A percentile compares a stretch with the other conserved stretches of the same genome.
phyloP scores from a whole-genome alignment of 2,329 filamentous ascomycete species.

The Aspergillus sp. region DNA sequence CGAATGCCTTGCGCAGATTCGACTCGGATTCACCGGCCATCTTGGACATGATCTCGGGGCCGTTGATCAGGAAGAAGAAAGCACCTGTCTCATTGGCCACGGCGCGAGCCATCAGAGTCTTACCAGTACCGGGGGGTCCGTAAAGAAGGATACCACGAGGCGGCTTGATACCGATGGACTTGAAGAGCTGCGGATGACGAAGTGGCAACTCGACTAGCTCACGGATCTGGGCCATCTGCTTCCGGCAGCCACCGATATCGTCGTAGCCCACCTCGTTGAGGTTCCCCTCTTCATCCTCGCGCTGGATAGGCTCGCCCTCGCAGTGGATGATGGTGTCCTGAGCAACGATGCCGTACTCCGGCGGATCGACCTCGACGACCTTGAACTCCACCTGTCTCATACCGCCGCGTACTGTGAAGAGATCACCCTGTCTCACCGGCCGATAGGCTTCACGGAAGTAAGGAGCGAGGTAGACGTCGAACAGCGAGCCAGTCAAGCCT shows the following conservation, averaged over 20 bases:
- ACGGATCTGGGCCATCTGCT: slow-evolving; percentile 99
- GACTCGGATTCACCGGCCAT: slow-evolving; percentile 99
- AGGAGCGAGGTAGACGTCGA: slow-evolving; percentile 97
- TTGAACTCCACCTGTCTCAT: slow-evolving; percentile 99
- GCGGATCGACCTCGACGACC: slow-evolving; percentile 95
- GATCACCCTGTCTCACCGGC: slow-evolving; percentile 90
- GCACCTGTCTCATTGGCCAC: slow-evolving; percentile 98
- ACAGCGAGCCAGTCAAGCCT: slow-evolving; percentile 92
- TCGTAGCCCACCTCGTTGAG: slow-evolving; percentile 98
- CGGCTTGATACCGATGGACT: slow-evolving; percentile 99
- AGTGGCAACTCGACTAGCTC: slow-evolving; percentile 96
- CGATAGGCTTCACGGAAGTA: slow-evolving; percentile 99
- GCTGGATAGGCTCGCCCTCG: slow-evolving; percentile 92
- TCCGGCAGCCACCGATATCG: slow-evolving; percentile 97
- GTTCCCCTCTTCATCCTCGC: slow-evolving; percentile 98
- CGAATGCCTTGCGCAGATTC: slow-evolving; percentile 96
- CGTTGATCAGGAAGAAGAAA: slow-evolving; percentile 99
- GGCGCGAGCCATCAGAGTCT: slow-evolving; percentile 96
- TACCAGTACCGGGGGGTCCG: slow-evolving; percentile 96
- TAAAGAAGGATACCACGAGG: slow-evolving; percentile 95
- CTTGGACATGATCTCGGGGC: slow-evolving; percentile 99
- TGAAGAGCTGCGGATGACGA: slow-evolving; percentile 96
- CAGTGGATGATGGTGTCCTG: slow-evolving; percentile 99
- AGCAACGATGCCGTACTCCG: slow-evolving; percentile 96
- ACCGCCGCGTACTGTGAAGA: slow-evolving; percentile 93